Base-by-base conservation (phyloP, 2,329 filamentous ascomycete genomes). In the Epichloe typhina region DNA sequence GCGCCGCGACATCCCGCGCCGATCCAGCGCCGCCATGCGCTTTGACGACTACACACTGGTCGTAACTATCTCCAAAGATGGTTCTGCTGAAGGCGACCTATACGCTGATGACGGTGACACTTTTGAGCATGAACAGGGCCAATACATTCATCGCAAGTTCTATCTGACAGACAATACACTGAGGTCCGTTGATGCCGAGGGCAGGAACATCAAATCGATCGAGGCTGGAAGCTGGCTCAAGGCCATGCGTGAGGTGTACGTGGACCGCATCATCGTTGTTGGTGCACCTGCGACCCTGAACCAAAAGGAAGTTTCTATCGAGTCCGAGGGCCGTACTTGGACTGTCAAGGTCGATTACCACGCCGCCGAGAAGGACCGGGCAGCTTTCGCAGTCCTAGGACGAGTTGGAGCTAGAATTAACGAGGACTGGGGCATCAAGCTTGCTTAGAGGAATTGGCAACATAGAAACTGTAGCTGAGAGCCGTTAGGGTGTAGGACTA, bases 31-130 rank as follows among this genome's bases (percentile, higher is more conserved):
- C 19, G 74, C 96, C 44, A 97, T 97, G 93, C 85, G 81, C 60
- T 95, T 83, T 67, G 93, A 98, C 65, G 90, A 94, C 40, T 95
- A 95, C 71, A 98, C 93, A 0, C 79, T 98, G 1, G 83, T 98
- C 2, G 74, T 97, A 2, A 56, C 64, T 1, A 72, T 94, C 35
- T 82, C 84, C 49, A 79, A 83, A 59, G 54, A 57, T 46, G 73
- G 69, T 19, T 51, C 62, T 5, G 88, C 91, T 0, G 78, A 84
- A 46, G 93, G 93, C 31, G 83, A 86, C 46, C 72, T 98, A 7
- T 98, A 98, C 62, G 74, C 88, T 33, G 93, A 98, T 62, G 93
- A 98, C 57, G 93, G 93, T 46, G 90, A 97, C 67, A 86, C 85
- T 1, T 98, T 90, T 58, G 88, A 95, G 50, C 89, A 87, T 63